Base-by-base conservation (phyloP, 139 green algal species). In the Tetraselmis striata region DNA sequence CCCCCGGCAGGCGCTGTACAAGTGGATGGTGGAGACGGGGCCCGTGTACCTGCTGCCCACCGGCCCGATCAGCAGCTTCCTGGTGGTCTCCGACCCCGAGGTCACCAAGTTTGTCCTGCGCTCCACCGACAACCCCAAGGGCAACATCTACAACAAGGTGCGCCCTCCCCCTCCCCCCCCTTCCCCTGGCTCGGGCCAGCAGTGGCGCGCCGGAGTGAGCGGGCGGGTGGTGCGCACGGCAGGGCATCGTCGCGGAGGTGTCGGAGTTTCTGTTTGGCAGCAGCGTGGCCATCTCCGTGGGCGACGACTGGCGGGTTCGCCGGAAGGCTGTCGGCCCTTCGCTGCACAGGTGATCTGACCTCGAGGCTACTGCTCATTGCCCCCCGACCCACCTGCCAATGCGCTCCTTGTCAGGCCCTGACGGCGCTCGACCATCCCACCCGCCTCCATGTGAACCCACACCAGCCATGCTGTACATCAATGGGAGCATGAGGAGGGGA, bases 191-290 rank as follows among this genome's bases (percentile, higher is more conserved):
- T n/a, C n/a, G n/a, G n/a, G n/a, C n/a, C n/a, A n/a, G n/a, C n/a
- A n/a, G n/a, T n/a, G n/a, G n/a, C n/a, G n/a, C n/a, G n/a, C n/a
- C n/a, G n/a, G n/a, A n/a, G n/a, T n/a, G n/a, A n/a, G n/a, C n/a
- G n/a, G n/a, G n/a, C n/a, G n/a, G n/a, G n/a, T n/a, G n/a, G n/a
- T 32, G 28, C 31, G 11, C 31, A 75, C 74, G 5, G n/a, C 26
- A 81, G 78, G 80, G 79, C 32, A 84, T 76, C 59, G 80, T 86
- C 25, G 32, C 77, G 27, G 84, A 91, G 79, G 87, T 95, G 31
- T 92, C 92, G 0, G 59, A 97, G 84, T 99, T 99, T 82, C 90
- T 99, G 75, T 99, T 99, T 88, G 97, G 97, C 0, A 88, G 95
- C 18, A 97, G 96, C 59, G 98, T 99, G 92, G 97, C 97, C 2